Evolutionary conservation across 2,329 filamentous ascomycete species (phyloP), one percentile per base, ranked within the genome.

Genomic region (Colletotrichum sublineola): DNA sequence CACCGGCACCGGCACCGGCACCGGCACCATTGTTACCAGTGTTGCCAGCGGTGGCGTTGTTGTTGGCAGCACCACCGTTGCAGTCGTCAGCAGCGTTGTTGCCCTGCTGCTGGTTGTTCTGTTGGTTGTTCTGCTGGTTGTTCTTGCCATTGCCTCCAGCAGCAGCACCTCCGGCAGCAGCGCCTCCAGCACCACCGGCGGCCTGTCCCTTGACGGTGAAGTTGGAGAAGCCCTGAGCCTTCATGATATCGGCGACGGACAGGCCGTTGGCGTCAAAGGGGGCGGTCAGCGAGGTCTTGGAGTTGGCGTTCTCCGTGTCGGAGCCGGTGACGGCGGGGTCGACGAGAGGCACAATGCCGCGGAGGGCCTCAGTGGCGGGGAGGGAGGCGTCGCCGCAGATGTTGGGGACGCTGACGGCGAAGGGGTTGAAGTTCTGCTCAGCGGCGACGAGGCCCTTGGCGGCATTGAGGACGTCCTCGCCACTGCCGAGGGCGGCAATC

Each of bases 351-450:
- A 92, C 85, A 68, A 94, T 90, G 74, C 92, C 92, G 55, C 91
- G 86, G 42, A 93, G 88, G 67, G 85, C 85, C 33, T 81, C 81
- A 9, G 89, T 92, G 42, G 84, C 87, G 14, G 92, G 92, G 2
- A 94, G 87, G 36, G 85, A 82, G 2, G 90, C 82, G 74, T 93
- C 90, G 48, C 84, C 86, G 81, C 92, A 93, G 78, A 94, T 87
- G 73, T 86, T 89, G 24, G 89, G 90, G 44, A 89, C 85, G 77
- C 83, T 83, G 74, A 88, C 86, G 68, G 81, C 87, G 75, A 90
- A 92, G 63, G 90, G 90, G 84, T 93, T 93, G 84, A 92, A 92
- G 86, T 93, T 93, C 81, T 92, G 90, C 84, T 93, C 91, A 5
- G 91, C 91, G 36, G 88, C 87, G 18, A 93, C 91, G 48, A 93